These are phyloP conservation scores for Geranomyces variabilis DNA, from an alignment of 192 early-diverging fungal species.

Conservation along the genomic window DNA sequence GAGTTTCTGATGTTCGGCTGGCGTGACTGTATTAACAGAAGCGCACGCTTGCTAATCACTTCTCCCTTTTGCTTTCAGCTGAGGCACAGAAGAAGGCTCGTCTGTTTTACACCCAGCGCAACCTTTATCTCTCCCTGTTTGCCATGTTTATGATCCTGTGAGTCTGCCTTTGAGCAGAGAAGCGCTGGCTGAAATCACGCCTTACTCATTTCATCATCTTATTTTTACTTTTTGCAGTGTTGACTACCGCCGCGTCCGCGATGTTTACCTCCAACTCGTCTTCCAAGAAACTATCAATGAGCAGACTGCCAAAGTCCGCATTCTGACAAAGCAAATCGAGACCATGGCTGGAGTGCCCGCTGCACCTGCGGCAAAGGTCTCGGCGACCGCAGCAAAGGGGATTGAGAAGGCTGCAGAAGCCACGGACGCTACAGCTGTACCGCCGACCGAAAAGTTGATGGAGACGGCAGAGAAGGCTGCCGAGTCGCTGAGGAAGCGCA, in stretches of 20 bases:
- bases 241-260: constrained; percentile 49
- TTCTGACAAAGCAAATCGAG: constrained; percentile 22
- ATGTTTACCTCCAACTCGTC: constrained; percentile 45
- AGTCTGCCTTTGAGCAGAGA: constrained; percentile 9
- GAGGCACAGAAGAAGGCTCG: constrained; percentile 29
- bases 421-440: neutral
- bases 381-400: neutral
- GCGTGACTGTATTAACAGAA: neutral
- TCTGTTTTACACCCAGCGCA: constrained; percentile 54
- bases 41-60: too few relatives aligned
- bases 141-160: constrained; percentile 55
- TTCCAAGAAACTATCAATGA: constrained; percentile 35
- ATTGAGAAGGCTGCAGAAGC: neutral
- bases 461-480: neutral
- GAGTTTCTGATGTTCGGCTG: neutral
- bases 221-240: constrained; percentile 31
- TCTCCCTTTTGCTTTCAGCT: neutral
- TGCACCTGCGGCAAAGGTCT: neutral
- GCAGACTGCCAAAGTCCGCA: constrained; percentile 18
- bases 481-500: neutral
- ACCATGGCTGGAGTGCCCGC: constrained; percentile 3
- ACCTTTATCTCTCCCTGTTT: constrained; percentile 55
- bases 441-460: neutral
- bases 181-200: too few relatives aligned
- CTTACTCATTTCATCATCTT: neutral